Evolutionary conservation across 495 filamentous ascomycete species (phyloP).

Genomic region (Daldinia grandis): DNA sequence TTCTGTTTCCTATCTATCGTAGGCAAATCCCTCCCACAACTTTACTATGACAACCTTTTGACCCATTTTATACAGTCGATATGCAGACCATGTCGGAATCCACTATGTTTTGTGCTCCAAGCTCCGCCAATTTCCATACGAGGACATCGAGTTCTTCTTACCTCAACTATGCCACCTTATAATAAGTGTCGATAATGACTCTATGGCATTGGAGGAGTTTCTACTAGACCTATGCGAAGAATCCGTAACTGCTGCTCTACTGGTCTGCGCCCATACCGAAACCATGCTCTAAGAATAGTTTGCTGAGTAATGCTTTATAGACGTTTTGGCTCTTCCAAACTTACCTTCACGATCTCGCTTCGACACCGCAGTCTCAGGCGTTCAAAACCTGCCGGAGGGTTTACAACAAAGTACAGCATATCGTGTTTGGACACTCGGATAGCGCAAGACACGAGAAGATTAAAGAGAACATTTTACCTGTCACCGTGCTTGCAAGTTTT

Average conservation of each 20-base stretch:
- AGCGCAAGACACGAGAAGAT: constrained; percentile 70
- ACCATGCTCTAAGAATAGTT: neutral
- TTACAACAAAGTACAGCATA: constrained; percentile 82
- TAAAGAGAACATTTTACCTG: constrained; percentile 76
- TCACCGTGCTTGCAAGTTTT: constrained; percentile 75
- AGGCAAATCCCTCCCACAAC: constrained; percentile 48
- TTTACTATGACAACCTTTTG: constrained; percentile 12
- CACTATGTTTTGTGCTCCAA: constrained; percentile 82
- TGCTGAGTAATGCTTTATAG: constrained; percentile 53
- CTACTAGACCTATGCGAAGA: constrained; percentile 81
- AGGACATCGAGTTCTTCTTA: constrained; percentile 86
- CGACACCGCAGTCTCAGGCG: constrained; percentile 70
- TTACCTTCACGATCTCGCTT: constrained; percentile 76
- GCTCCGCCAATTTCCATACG: constrained; percentile 80
- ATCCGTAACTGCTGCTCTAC: constrained; percentile 76
- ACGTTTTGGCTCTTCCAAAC: constrained; percentile 87
- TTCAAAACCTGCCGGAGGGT: constrained; percentile 78
- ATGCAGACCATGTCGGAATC: constrained; percentile 82
- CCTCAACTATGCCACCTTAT: constrained; percentile 82
- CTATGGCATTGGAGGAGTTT: constrained; percentile 83
- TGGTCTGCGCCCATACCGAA: constrained; percentile 60
- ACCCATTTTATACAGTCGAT: constrained; percentile 63
- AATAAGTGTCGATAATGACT: constrained; percentile 82
- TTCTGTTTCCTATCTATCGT: constrained; percentile 81
- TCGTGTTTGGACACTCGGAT: constrained; percentile 75